Conservation (phyloP, 805 yeast species). For the Yarrowia deformans region DNA sequence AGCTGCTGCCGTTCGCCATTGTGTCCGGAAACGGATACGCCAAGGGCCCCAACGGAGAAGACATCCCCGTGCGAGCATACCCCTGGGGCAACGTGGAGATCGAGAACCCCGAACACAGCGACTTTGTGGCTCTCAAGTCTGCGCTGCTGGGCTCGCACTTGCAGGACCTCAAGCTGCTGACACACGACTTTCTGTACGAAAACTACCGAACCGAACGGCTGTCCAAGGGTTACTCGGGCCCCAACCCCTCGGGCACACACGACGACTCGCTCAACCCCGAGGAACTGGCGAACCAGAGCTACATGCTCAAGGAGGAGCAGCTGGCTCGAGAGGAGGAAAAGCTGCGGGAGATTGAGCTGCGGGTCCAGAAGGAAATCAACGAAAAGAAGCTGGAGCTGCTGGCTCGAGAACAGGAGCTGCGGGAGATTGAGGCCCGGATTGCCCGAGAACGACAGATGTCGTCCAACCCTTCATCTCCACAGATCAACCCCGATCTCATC, state of each 20-base stretch:
- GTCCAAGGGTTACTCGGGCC: slow-evolving; percentile 50
- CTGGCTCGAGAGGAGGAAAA: slow-evolving; percentile 53
- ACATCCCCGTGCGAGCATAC: slow-evolving; percentile 55
- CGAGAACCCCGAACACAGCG: slow-evolving; percentile 50
- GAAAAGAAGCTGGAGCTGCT: slow-evolving; percentile 50
- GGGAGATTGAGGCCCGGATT: slow-evolving; percentile 52
- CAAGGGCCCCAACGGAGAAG: slow-evolving; percentile 35
- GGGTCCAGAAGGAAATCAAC: slow-evolving; percentile 52
- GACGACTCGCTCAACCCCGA: slow-evolving; percentile 50
- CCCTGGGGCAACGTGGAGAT: slow-evolving; percentile 67
- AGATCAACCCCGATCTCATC: slow-evolving; percentile 24
- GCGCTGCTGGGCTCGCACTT: slow-evolving; percentile 78
- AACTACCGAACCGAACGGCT: slow-evolving; percentile 78
- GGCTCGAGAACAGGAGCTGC: slow-evolving; percentile 54
- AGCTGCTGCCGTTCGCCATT: slow-evolving; percentile 64
- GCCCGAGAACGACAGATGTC: slow-evolving; percentile 42
- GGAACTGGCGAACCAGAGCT: slow-evolving; percentile 53
- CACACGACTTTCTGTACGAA: slow-evolving; percentile 78
- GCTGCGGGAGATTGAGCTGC: slow-evolving; percentile 52
- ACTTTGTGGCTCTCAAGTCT: slow-evolving; percentile 57
- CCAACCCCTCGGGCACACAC: slow-evolving; percentile 27
- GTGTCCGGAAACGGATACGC: slow-evolving; percentile 19
- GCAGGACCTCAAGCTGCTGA: slow-evolving; percentile 79
- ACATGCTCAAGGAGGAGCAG: slow-evolving; percentile 54
- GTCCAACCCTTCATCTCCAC: slow-evolving; percentile 37